phyloP scores from a whole-genome alignment of 2,329 filamentous ascomycete species.

The Xylaria digitata region DNA sequence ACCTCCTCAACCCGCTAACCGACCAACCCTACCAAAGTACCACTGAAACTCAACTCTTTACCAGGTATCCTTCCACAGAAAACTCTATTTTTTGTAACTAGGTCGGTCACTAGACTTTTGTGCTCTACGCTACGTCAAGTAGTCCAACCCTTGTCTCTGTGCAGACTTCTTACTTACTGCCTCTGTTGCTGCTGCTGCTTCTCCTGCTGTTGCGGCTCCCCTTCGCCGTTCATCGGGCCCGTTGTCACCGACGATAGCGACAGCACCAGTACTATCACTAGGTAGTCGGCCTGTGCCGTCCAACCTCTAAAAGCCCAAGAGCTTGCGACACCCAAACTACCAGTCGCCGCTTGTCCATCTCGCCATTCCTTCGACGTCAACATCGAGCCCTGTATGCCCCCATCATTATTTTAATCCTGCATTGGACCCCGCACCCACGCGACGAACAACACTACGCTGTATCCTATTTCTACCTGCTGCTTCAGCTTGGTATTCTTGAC shows the following conservation, averaged over 20 bases:
- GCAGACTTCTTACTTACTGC: not conserved
- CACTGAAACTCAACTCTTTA: not conserved
- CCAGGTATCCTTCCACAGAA: conserved; percentile 20
- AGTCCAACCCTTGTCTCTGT: not conserved
- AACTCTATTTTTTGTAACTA: conserved; percentile 22
- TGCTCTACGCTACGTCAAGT: not conserved
- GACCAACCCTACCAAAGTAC: not conserved
- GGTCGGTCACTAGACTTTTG: not conserved
- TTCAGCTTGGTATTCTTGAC: conserved; percentile 15
- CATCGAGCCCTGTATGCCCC: conserved; percentile 3
- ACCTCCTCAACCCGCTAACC: conserved; percentile 9
- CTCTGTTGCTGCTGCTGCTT: not conserved
- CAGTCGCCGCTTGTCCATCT: conserved; percentile 9
- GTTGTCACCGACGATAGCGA: conserved; percentile 13
- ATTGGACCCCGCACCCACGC: conserved; percentile 31
- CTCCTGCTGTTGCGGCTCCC: not conserved
- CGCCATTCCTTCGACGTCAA: conserved; percentile 4
- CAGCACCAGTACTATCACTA: conserved; percentile 7
- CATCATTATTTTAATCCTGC: conserved; percentile 6
- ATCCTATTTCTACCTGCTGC: conserved; percentile 9
- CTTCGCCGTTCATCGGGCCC: conserved; percentile 24
- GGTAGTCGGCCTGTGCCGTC: not conserved
- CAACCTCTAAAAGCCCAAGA: not conserved
- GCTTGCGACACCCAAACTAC: conserved; percentile 12
- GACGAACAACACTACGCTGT: conserved; percentile 14